A percentile compares a stretch with the other conserved stretches of the same genome.
phyloP scores from a whole-genome alignment of 148 eudicot genomes.

The Silene uniflora region DNA sequence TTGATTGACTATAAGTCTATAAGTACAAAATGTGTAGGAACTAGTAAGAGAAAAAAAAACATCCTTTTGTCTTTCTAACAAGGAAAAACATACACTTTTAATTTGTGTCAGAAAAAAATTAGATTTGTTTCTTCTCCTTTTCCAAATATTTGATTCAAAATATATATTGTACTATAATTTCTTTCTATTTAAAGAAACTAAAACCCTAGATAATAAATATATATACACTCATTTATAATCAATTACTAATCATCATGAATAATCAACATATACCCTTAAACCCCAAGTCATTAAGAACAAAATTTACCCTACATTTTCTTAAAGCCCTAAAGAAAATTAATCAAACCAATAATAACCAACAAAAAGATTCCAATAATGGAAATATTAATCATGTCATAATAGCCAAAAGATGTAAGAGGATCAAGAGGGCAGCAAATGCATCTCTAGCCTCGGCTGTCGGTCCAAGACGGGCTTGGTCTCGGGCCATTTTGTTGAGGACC shows the following conservation, averaged over 20 bases:
- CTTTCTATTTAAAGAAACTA: slow-evolving; percentile 14
- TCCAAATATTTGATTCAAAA: slow-evolving; percentile 6
- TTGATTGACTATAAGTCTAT: slow-evolving; percentile 23
- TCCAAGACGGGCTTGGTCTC: slow-evolving; percentile 62
- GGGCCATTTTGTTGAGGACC: slow-evolving; percentile 45
- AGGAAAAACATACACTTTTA: slow-evolving; percentile 27
- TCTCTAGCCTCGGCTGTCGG: slow-evolving; percentile 67
- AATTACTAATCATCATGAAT: slow-evolving; percentile 21
- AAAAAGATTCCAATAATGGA: background rate
- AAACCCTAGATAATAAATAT: slow-evolving; percentile 14
- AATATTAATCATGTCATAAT: background rate
- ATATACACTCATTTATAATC: background rate
- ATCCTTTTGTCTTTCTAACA: slow-evolving; percentile 40
- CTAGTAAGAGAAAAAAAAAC: slow-evolving; percentile 34
- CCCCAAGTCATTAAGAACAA: slow-evolving; percentile 41
- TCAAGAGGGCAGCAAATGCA: slow-evolving; percentile 54
- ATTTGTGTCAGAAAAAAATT: slow-evolving; percentile 11
- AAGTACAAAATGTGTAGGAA: slow-evolving; percentile 46
- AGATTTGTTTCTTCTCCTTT: slow-evolving; percentile 4
- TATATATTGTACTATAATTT: background rate
- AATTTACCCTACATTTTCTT: slow-evolving; percentile 50
- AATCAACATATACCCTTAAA: slow-evolving; percentile 17
- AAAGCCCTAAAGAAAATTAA: slow-evolving; percentile 49
- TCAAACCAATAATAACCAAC: slow-evolving; percentile 14
- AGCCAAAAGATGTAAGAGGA: slow-evolving; percentile 20